A percentile compares a stretch with the other conserved stretches of the same genome.
These are phyloP conservation scores for Boletus edulis DNA, from an alignment of 768 basidiomycete species.

Conservation along the genomic window DNA sequence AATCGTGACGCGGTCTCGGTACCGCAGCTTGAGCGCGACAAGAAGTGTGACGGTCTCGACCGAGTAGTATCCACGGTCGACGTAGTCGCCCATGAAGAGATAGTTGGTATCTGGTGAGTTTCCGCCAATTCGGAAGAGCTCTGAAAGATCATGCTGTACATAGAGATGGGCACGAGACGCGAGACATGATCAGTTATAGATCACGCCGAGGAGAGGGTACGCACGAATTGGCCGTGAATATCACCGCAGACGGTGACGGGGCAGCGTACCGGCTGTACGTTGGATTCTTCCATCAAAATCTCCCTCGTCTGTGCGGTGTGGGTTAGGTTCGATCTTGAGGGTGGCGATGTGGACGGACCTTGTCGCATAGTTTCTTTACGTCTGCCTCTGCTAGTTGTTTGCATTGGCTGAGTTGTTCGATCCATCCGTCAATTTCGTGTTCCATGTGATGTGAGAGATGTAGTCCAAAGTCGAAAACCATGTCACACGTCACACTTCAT, in stretches of 20 bases:
- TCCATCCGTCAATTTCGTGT: constrained; percentile 93
- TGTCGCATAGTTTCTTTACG: constrained; percentile 98
- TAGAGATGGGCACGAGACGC: constrained; percentile 3
- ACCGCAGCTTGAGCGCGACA: constrained; percentile 95
- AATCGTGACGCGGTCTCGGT: constrained; percentile 97
- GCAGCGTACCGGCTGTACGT: constrained; percentile 97
- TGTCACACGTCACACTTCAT: constrained; percentile 25
- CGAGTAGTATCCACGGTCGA: constrained; percentile 98
- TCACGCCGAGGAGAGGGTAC: constrained; percentile 39
- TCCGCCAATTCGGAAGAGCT: constrained; percentile 97
- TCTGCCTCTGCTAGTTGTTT: constrained; percentile 95
- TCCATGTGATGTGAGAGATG: constrained; percentile 39
- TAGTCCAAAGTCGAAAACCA: constrained; percentile 5
- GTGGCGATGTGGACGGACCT: constrained; percentile 52
- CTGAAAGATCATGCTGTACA: constrained; percentile 94
- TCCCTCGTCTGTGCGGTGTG: constrained; percentile 75
- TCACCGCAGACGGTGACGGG: constrained; percentile 99
- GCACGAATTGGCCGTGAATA: constrained; percentile 99
- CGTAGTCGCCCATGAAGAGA: constrained; percentile 99
- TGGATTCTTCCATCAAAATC: constrained; percentile 98
- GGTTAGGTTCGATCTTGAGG: constrained; percentile 14
- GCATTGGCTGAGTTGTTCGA: constrained; percentile 94
- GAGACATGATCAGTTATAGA: constrained; percentile 24
- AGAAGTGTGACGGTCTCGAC: constrained; percentile 98
- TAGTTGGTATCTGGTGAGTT: constrained; percentile 99